Evolutionary conservation across 1,139 yeast genomes (phyloP).

Genomic region (Debaryomycetaceae sp.): DNA sequence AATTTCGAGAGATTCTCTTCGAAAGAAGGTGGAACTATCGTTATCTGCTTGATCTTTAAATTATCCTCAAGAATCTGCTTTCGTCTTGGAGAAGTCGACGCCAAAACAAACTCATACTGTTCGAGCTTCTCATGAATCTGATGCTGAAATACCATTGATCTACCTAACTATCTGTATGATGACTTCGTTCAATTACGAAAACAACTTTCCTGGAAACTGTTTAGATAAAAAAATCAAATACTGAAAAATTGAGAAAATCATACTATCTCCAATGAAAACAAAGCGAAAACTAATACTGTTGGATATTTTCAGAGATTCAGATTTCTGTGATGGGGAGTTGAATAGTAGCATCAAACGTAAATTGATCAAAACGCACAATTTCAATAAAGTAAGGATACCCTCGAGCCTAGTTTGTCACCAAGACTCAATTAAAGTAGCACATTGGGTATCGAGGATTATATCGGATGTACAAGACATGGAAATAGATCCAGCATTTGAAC

Average conservation of each 20-base stretch:
- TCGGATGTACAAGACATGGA: neutral
- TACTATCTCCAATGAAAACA: neutral
- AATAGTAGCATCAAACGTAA: neutral
- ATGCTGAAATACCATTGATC: constrained; percentile 16
- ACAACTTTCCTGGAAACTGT: too few relatives aligned
- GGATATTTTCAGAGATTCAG: neutral
- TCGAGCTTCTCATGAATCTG: constrained; percentile 26
- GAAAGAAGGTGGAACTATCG: constrained; percentile 56
- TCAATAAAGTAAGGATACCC: neutral
- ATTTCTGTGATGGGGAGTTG: neutral
- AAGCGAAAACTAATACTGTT: neutral
- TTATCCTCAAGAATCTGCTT: constrained; percentile 58
- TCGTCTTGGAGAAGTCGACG: constrained; percentile 84
- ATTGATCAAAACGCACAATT: neutral
- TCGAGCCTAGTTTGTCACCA: neutral
- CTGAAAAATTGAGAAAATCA: neutral
- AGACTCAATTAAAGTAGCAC: neutral
- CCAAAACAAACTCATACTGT: constrained; percentile 51
- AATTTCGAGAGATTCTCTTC: constrained; percentile 70
- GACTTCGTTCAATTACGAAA: neutral
- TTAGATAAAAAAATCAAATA: too few relatives aligned
- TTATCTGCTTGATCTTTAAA: constrained; percentile 54
- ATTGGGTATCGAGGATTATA: neutral
- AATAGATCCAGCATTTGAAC: neutral
- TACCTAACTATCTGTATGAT: neutral